phyloP scores from a whole-genome alignment of 106 monocot species.

The Dendrobium huoshanense region DNA sequence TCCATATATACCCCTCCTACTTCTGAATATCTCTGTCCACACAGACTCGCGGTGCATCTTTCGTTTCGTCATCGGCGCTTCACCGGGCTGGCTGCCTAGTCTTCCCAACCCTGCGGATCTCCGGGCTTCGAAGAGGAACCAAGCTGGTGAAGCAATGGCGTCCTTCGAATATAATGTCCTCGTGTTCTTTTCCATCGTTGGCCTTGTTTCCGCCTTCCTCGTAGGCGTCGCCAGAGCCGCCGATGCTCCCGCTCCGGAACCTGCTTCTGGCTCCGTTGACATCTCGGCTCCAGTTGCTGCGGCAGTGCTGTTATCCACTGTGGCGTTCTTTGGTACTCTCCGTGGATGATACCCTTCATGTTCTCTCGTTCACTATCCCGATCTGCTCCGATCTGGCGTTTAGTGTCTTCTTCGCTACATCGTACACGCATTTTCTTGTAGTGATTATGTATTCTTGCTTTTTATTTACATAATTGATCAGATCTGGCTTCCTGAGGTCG shows the following conservation, averaged over 20 bases:
- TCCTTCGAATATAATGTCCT: neutral
- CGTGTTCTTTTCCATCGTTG: neutral
- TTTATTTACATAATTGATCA: neutral
- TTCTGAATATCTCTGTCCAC: no score
- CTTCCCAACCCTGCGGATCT: neutral
- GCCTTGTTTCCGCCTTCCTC: neutral
- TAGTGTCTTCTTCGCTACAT: neutral
- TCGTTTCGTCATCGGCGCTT: no score
- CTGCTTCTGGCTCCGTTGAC: neutral
- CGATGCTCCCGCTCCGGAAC: neutral
- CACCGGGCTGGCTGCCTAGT: neutral
- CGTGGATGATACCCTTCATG: neutral
- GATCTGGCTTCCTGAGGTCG: neutral
- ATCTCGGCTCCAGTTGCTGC: neutral
- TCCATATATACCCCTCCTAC: no score
- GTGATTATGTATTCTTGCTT: neutral
- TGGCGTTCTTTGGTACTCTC: neutral
- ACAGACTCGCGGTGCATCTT: no score
- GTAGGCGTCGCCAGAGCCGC: neutral
- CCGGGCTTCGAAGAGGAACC: neutral
- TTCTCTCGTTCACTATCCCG: neutral
- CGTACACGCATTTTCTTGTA: neutral
- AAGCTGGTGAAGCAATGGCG: neutral
- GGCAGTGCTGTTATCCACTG: neutral
- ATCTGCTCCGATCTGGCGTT: conserved; percentile 1